phyloP scores from a whole-genome alignment of 2,329 filamentous ascomycete species.

The Trichoderma koningii region DNA sequence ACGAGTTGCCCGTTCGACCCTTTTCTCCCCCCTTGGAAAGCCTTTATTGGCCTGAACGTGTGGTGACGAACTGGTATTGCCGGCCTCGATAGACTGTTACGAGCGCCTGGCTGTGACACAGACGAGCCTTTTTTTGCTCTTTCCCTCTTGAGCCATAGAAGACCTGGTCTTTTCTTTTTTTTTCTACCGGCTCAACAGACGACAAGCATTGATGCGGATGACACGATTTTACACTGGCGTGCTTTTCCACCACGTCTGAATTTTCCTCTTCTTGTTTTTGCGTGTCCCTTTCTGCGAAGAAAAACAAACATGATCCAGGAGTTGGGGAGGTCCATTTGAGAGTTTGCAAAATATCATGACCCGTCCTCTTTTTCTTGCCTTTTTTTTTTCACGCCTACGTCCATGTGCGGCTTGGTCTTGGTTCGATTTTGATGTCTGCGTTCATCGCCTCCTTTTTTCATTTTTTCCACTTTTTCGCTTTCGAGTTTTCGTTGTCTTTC shows the following conservation, averaged over 20 bases:
- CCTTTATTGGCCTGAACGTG: neutral
- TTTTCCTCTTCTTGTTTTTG: neutral
- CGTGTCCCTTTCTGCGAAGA: slow-evolving; percentile 9
- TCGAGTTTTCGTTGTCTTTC: neutral
- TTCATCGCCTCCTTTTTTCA: neutral
- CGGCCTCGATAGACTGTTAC: slow-evolving; percentile 26
- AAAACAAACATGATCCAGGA: slow-evolving; percentile 14
- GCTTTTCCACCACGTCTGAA: neutral
- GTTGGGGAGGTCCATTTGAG: slow-evolving; percentile 25
- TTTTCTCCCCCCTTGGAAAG: neutral
- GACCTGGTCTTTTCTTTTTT: neutral
- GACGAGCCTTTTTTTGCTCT: neutral
- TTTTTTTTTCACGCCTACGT: neutral
- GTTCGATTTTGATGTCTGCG: neutral
- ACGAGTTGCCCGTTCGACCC: neutral
- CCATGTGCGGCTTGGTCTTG: neutral
- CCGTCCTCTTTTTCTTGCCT: neutral
- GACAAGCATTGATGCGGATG: neutral
- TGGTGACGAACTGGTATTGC: neutral
- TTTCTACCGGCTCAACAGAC: slow-evolving; percentile 2
- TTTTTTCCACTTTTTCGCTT: neutral
- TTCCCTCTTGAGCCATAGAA: slow-evolving; percentile 17
- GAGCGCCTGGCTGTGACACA: slow-evolving; percentile 18
- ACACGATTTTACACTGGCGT: neutral
- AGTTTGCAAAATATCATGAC: slow-evolving; percentile 18